These are phyloP conservation scores for Hypomontagnella monticulosa DNA, from an alignment of 495 filamentous ascomycete species.

Conservation along the genomic window DNA sequence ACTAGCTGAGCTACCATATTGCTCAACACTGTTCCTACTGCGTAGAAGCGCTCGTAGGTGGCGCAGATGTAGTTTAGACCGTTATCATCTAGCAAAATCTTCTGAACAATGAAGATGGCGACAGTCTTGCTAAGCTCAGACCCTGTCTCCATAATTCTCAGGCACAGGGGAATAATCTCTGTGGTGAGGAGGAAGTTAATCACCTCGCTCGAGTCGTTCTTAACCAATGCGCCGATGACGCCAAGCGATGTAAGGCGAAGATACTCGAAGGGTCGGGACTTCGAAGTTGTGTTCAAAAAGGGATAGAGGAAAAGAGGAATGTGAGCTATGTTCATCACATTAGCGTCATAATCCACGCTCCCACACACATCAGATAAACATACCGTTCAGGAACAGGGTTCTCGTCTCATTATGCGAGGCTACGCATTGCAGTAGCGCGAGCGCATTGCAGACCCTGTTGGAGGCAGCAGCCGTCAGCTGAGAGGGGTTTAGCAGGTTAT, in stretches of 20 bases:
- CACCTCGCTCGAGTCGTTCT: conserved; percentile 98
- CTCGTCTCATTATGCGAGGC: conserved; percentile 97
- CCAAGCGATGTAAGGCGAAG: conserved; percentile 97
- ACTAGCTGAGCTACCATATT: conserved; percentile 99
- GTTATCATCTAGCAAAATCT: conserved; percentile 96
- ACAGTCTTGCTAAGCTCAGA: conserved; percentile 99
- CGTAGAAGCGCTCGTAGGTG: conserved; percentile 99
- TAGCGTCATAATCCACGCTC: conserved; percentile 9
- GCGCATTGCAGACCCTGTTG: conserved; percentile 96
- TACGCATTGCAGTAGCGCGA: conserved; percentile 96
- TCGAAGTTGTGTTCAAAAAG: conserved; percentile 98
- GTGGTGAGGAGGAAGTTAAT: conserved; percentile 99
- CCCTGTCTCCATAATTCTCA: conserved; percentile 99
- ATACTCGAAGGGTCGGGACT: conserved; percentile 98
- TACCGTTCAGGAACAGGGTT: conserved; percentile 91
- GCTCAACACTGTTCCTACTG: conserved; percentile 95
- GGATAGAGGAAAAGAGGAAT: conserved; percentile 98
- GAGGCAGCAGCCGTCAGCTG: conserved; percentile 96
- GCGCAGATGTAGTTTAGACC: conserved; percentile 99
- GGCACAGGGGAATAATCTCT: conserved; percentile 97
- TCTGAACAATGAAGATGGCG: conserved; percentile 99
- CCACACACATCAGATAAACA: conserved; percentile 28
- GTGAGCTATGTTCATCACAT: conserved; percentile 71
- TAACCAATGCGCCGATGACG: conserved; percentile 96
- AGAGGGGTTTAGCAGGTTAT: conserved; percentile 93